Evolutionary conservation across 805 yeast species (phyloP).

Genomic region (Geotrichum ghanense): DNA sequence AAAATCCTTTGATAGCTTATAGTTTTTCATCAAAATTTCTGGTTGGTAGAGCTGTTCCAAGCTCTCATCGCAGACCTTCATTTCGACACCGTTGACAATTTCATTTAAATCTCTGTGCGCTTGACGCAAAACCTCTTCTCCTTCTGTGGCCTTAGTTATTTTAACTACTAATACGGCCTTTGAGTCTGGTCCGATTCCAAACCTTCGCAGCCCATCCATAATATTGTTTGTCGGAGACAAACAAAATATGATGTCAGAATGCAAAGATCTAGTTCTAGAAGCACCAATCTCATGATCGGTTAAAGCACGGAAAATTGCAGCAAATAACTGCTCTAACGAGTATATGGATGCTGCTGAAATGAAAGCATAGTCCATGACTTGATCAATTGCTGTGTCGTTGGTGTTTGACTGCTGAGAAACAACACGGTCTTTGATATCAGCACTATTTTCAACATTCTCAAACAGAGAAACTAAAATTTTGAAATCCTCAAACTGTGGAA

Average conservation of each 20-base stretch:
- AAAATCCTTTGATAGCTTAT: constrained; percentile 9
- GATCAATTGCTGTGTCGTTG: constrained; percentile 36
- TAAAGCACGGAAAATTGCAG: constrained; percentile 51
- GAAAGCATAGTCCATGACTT: constrained; percentile 49
- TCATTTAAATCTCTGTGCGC: neutral
- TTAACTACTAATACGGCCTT: constrained; percentile 40
- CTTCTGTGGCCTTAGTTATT: constrained; percentile 20
- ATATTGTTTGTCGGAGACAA: constrained; percentile 45
- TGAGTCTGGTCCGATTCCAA: constrained; percentile 51
- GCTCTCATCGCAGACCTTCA: constrained; percentile 7
- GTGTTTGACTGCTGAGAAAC: no score
- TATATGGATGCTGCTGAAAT: constrained; percentile 48
- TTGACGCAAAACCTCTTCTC: constrained; percentile 13
- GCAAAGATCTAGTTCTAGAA: constrained; percentile 52
- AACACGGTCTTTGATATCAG: constrained; percentile 31
- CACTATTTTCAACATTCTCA: constrained; percentile 34
- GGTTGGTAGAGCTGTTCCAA: constrained; percentile 6
- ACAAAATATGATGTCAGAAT: constrained; percentile 61
- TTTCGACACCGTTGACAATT: constrained; percentile 10
- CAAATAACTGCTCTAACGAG: constrained; percentile 49
- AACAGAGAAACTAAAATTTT: constrained; percentile 34
- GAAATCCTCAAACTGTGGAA: constrained; percentile 37
- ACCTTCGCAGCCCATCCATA: constrained; percentile 55
- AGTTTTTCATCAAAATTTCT: constrained; percentile 10
- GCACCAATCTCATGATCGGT: constrained; percentile 36